Conservation (phyloP, 768 basidiomycete genomes). For the Chalciporus pseudorubinellus region DNA sequence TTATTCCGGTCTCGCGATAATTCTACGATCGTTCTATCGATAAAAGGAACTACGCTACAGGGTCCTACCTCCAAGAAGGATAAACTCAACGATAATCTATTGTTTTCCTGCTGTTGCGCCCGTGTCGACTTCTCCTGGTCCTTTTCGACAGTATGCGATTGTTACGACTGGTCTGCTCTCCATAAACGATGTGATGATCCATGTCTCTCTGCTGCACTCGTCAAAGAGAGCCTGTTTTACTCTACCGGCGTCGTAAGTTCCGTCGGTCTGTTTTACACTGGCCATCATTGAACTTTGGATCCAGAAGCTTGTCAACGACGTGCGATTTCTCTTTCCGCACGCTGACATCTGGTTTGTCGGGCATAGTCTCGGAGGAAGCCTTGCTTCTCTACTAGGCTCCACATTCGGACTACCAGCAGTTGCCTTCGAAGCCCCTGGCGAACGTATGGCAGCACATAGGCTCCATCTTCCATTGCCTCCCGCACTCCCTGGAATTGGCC, state of each 20-base stretch:
- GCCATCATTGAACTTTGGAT: slow-evolving; percentile 6
- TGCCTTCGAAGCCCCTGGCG: slow-evolving; percentile 65
- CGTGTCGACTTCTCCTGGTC: slow-evolving; percentile 85
- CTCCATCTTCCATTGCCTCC: slow-evolving; percentile 62
- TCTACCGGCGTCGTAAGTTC: slow-evolving; percentile 74
- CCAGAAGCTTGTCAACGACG: slow-evolving; percentile 56
- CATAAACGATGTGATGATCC: slow-evolving; percentile 72
- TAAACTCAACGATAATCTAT: slow-evolving; percentile 87
- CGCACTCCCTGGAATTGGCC: neutral
- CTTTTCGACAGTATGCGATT: slow-evolving; percentile 84
- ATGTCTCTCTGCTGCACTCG: slow-evolving; percentile 80
- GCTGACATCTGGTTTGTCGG: slow-evolving; percentile 63
- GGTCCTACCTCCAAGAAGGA: slow-evolving; percentile 89
- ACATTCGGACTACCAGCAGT: slow-evolving; percentile 66
- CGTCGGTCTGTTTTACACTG: neutral
- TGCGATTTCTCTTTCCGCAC: slow-evolving; percentile 54
- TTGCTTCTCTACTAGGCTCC: slow-evolving; percentile 60
- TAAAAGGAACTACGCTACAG: slow-evolving; percentile 85
- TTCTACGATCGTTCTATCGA: slow-evolving; percentile 78
- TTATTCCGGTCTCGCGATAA: slow-evolving; percentile 81
- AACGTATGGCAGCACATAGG: slow-evolving; percentile 56
- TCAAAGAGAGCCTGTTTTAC: slow-evolving; percentile 92
- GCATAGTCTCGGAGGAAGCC: slow-evolving; percentile 60
- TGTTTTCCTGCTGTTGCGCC: slow-evolving; percentile 94
- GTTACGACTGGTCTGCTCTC: slow-evolving; percentile 52